A percentile compares a stretch with the other conserved stretches of the same genome.
phyloP scores from a whole-genome alignment of 768 basidiomycete species.

The Megacollybia marginata region DNA sequence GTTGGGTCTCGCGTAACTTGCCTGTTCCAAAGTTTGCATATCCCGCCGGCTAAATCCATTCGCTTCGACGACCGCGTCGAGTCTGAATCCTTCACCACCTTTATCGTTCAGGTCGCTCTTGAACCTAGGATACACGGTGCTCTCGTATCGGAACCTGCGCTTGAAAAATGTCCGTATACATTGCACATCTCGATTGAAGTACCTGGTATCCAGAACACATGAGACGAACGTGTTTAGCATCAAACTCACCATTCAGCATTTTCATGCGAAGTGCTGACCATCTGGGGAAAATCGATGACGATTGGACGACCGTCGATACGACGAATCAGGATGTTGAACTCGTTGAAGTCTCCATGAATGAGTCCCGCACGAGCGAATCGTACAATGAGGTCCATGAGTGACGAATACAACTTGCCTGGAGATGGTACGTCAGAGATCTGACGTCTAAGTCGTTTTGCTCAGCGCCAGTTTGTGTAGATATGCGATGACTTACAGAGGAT shows the following conservation, averaged over 20 bases:
- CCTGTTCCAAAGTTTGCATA: constrained; percentile 78
- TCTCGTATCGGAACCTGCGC: constrained; percentile 89
- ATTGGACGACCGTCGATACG: constrained; percentile 69
- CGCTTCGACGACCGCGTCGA: constrained; percentile 90
- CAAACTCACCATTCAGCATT: constrained; percentile 87
- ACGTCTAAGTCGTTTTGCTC: constrained; percentile 42
- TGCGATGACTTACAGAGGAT: constrained; percentile 66
- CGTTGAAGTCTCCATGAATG: constrained; percentile 99
- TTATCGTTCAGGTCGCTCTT: constrained; percentile 48
- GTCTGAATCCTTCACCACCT: constrained; percentile 48
- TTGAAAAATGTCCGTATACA: constrained; percentile 93
- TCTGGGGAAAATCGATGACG: constrained; percentile 98
- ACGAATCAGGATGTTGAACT: constrained; percentile 95
- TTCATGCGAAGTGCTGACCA: constrained; percentile 94
- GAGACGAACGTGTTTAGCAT: neutral
- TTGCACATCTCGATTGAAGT: constrained; percentile 97
- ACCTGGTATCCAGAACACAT: constrained; percentile 43
- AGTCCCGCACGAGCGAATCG: constrained; percentile 89
- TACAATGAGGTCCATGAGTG: constrained; percentile 92
- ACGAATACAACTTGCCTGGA: constrained; percentile 86
- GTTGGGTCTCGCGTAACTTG: constrained; percentile 25
- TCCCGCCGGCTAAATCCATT: constrained; percentile 88
- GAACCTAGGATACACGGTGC: constrained; percentile 82
- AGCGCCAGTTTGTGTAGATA: constrained; percentile 3
- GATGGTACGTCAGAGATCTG: constrained; percentile 79